Percentiles rank a stretch among this genome's conserved stretches.
These are phyloP conservation scores for Ilyonectria destructans DNA, from an alignment of 2,329 filamentous ascomycete genomes.

Conservation along the genomic window DNA sequence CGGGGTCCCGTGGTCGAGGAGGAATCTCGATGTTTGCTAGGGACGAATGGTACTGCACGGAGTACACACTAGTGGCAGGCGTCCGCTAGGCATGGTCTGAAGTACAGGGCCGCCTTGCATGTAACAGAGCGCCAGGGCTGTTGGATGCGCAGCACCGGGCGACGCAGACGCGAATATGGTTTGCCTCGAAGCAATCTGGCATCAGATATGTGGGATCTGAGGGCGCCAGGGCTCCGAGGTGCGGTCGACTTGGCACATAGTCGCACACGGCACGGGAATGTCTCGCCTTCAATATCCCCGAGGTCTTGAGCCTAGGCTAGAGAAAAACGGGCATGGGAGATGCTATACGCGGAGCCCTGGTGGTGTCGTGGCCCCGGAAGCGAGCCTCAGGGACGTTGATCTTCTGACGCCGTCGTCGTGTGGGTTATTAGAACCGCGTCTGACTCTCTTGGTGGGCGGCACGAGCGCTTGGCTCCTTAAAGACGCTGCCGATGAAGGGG, in stretches of 20 bases:
- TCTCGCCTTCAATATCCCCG: neutral
- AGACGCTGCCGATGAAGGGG: constrained; percentile 30
- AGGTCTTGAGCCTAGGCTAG: neutral
- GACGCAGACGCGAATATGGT: constrained; percentile 32
- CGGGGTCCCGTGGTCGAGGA: constrained; percentile 40
- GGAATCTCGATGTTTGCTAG: constrained; percentile 50
- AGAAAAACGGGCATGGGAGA: neutral
- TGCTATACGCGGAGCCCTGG: neutral
- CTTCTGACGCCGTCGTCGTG: constrained; percentile 17
- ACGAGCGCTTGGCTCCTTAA: constrained; percentile 43
- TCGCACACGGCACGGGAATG: constrained; percentile 5
- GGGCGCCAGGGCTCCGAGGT: constrained; percentile 9
- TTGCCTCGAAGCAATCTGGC: constrained; percentile 31
- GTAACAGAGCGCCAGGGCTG: constrained; percentile 45
- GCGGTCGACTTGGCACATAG: constrained; percentile 11
- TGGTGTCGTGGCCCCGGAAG: neutral
- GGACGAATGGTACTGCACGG: constrained; percentile 30
- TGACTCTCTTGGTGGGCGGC: constrained; percentile 36
- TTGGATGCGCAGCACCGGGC: constrained; percentile 30
- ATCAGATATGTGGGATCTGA: constrained; percentile 36
- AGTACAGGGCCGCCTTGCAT: constrained; percentile 41
- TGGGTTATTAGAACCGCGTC: constrained; percentile 4
- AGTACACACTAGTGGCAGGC: constrained; percentile 24
- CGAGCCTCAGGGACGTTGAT: constrained; percentile 20
- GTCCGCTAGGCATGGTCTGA: constrained; percentile 18